Conservation (phyloP, 805 yeast genomes). For the Maudiozyma pseudohumilis region DNA sequence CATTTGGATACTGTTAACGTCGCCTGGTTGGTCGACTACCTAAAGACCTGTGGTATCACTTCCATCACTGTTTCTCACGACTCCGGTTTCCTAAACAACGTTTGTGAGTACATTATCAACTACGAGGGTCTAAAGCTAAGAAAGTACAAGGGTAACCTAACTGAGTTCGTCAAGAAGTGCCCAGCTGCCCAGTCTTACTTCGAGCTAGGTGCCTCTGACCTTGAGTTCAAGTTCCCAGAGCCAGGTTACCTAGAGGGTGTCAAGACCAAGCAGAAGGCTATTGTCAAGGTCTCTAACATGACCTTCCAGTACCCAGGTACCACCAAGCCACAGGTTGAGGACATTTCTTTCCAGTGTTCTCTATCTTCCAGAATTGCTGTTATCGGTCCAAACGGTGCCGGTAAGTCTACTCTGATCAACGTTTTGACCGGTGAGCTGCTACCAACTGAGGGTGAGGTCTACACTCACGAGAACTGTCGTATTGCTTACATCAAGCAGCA, state of each 20-base stretch:
- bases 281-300: constrained; percentile 95
- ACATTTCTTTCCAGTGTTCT: constrained; percentile 97
- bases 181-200: constrained; percentile 98
- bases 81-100: constrained; percentile 98
- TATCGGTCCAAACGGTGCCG: constrained; percentile 99
- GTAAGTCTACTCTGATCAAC: constrained; percentile 97
- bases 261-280: constrained; percentile 99
- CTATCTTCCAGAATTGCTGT: constrained; percentile 99
- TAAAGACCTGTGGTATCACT: constrained; percentile 96
- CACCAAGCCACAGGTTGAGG: constrained; percentile 81
- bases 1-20: constrained; percentile 99
- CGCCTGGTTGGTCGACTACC: constrained; percentile 99
- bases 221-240: constrained; percentile 96
- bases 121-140: constrained; percentile 99
- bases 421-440: constrained; percentile 98
- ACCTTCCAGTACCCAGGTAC: constrained; percentile 99
- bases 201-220: constrained; percentile 96
- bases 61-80: constrained; percentile 98
- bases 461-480: constrained; percentile 99
- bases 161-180: constrained; percentile 97
- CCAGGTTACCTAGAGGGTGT: constrained; percentile 99
- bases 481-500: constrained; percentile 99
- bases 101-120: constrained; percentile 96
- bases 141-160: constrained; percentile 99
- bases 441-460: constrained; percentile 97